A percentile compares a stretch with the other conserved stretches of the same genome.
Conservation (phyloP, 495 filamentous ascomycete genomes). For the Acidiella bohemica region DNA sequence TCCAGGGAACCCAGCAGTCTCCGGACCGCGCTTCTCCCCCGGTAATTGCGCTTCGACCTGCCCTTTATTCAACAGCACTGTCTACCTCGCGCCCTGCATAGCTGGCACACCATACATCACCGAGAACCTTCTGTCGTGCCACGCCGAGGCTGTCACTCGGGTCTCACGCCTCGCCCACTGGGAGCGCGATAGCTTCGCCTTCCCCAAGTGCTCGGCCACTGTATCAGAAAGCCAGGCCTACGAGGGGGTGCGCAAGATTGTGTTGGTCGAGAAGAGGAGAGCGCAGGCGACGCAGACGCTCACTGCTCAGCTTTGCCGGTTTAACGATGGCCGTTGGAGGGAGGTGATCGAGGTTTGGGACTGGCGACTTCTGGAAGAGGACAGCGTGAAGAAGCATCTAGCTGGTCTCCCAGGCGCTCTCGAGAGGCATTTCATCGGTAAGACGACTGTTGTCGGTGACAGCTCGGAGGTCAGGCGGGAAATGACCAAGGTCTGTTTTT, state of each 20-base stretch:
- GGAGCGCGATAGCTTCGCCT: slow-evolving; percentile 13
- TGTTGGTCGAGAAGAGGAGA: slow-evolving; percentile 15
- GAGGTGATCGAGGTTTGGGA: slow-evolving; percentile 17
- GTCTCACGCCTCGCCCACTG: slow-evolving; percentile 10
- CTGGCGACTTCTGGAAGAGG: slow-evolving; percentile 18
- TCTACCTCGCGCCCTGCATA: slow-evolving; percentile 20
- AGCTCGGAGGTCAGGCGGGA: too few species aligned
- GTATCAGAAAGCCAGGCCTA: slow-evolving; percentile 18
- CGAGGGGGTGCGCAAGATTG: slow-evolving; percentile 12
- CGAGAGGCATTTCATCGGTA: slow-evolving; percentile 5
- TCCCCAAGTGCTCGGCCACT: background rate
- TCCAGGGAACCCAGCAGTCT: too few species aligned
- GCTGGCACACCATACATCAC: slow-evolving; percentile 10
- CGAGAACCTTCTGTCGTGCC: slow-evolving; percentile 10
- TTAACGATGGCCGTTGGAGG: slow-evolving; percentile 9
- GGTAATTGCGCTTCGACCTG: too few species aligned
- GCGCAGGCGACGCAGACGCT: background rate
- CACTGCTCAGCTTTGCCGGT: background rate
- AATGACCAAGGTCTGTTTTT: too few species aligned
- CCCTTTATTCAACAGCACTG: slow-evolving; percentile 6
- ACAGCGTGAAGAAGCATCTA: slow-evolving; percentile 3
- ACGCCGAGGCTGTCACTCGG: slow-evolving; percentile 1
- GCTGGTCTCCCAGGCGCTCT: background rate
- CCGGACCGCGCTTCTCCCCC: too few species aligned
- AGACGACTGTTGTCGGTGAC: too few species aligned